A percentile compares a stretch with the other conserved stretches of the same genome.
phyloP scores from a whole-genome alignment of 2,329 filamentous ascomycete genomes.

The Fusarium sp. region DNA sequence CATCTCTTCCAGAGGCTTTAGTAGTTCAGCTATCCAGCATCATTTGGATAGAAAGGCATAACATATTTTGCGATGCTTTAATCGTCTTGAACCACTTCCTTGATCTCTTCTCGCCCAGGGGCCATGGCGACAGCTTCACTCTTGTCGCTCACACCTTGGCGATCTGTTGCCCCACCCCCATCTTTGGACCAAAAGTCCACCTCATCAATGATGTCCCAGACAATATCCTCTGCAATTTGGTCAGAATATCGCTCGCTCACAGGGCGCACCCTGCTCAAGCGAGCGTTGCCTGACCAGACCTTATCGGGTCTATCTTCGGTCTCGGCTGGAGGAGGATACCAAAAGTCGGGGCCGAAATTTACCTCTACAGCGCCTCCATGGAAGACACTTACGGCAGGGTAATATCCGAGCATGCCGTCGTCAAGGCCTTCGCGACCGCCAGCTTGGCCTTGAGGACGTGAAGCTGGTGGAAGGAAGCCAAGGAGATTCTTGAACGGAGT shows the following conservation, averaged over 20 bases:
- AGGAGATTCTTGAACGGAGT: slow-evolving; percentile 88
- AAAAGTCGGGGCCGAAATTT: slow-evolving; percentile 95
- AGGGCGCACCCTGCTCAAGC: slow-evolving; percentile 58
- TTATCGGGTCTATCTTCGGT: slow-evolving; percentile 60
- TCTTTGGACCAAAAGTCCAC: slow-evolving; percentile 88
- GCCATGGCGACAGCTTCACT: slow-evolving; percentile 54
- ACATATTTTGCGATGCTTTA: slow-evolving; percentile 40
- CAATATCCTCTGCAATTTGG: slow-evolving; percentile 92
- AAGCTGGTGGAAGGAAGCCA: slow-evolving; percentile 91
- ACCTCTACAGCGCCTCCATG: slow-evolving; percentile 89
- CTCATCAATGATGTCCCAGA: slow-evolving; percentile 94
- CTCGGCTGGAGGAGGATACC: slow-evolving; percentile 78
- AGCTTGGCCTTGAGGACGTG: slow-evolving; percentile 73
- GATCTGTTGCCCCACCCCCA: slow-evolving; percentile 60
- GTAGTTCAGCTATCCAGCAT: neutral
- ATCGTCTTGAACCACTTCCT: slow-evolving; percentile 72
- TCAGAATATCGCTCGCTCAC: slow-evolving; percentile 86
- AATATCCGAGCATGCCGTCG: slow-evolving; percentile 95
- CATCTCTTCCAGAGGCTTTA: neutral
- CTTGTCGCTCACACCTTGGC: slow-evolving; percentile 56
- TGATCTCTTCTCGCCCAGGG: slow-evolving; percentile 65
- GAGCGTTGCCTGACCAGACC: slow-evolving; percentile 40
- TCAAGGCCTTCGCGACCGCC: slow-evolving; percentile 88
- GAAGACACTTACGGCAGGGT: slow-evolving; percentile 92
- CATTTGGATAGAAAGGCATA: neutral